Evolutionary conservation across 75 land plant species (phyloP), one percentile per base, ranked within the genome.

Genomic region (Pinus tabuliformis): DNA sequence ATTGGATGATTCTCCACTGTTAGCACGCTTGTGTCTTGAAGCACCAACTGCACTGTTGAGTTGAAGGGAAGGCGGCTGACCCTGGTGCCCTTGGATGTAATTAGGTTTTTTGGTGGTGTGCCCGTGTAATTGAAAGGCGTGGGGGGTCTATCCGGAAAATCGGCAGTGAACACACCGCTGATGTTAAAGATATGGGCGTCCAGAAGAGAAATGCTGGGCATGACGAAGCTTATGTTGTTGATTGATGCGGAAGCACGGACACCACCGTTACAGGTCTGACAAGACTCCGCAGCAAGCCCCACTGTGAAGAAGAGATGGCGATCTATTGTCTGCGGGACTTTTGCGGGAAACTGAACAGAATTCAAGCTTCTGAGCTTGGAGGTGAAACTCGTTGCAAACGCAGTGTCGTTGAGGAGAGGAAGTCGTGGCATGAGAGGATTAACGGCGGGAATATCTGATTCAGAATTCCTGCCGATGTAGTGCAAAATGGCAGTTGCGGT

Each of bases 201-300:
- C 15, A 89, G 84, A 6, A 89, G 80, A 4, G 66, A 82, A 5
- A 77, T 57, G n/a, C 22, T 37, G 15, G 89, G 89, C 87, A 79
- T 76, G 54, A 77, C 80, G 61, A 88, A 88, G 56, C 80, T 70
- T 54, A 88, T 80, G 78, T 88, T 88, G 89, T 88, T 88, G 21
- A 88, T 39, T 4, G 84, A 75, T 14, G 81, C 89, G 5, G 77
- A 58, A 4, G 80, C 59, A 20, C 73, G 65, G 56, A 72, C 73
- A 6, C 80, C 78, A 57, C 80, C 74, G 4, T 49, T 3, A 22
- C 87, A 82, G 14, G 80, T 60, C 1, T 82, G 26, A 73, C 89
- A 87, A 0, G 79, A 74, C 36, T 82, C 78, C 61, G 60, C 13
- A 14, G 84, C 87, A 15, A 84, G 39, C 14, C 87, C 86, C 45